These are phyloP conservation scores for Wickerhamiella azyma DNA, from an alignment of 805 yeast species.

Conservation along the genomic window DNA sequence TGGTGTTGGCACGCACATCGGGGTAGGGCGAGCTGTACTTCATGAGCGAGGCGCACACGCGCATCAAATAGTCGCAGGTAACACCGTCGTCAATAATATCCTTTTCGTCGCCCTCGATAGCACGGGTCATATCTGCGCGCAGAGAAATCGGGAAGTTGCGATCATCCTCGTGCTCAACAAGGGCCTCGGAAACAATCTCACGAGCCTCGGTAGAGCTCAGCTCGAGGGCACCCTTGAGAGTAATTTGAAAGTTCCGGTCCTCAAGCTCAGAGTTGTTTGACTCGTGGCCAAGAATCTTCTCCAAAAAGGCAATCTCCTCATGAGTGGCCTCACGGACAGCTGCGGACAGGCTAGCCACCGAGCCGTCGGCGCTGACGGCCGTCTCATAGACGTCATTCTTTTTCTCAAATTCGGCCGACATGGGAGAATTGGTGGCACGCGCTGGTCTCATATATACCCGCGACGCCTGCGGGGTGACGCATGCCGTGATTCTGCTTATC, in stretches of 20 bases:
- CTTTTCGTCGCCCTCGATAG: background rate
- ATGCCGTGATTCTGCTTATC: background rate
- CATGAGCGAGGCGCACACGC: constrained; percentile 32
- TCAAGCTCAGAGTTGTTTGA: background rate
- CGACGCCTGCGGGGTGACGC: background rate
- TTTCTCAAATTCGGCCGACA: background rate
- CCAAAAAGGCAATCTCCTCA: background rate
- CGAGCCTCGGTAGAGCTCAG: background rate
- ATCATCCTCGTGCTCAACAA: background rate
- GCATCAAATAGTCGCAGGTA: constrained; percentile 14
- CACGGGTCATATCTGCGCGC: background rate
- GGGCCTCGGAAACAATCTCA: background rate
- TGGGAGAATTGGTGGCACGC: background rate
- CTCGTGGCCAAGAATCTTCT: background rate
- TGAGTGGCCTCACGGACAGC: background rate
- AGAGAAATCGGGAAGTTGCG: background rate
- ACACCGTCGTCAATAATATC: background rate
- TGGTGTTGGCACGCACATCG: constrained; percentile 43
- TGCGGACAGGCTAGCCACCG: background rate
- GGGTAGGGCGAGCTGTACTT: constrained; percentile 40
- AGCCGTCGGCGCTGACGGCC: background rate
- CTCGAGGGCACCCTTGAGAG: background rate
- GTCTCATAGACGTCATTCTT: background rate
- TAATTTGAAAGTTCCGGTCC: background rate
- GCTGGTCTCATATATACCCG: background rate